Evolutionary conservation across 179 eudicot species (phyloP).

Genomic region (Silene coronaria): DNA sequence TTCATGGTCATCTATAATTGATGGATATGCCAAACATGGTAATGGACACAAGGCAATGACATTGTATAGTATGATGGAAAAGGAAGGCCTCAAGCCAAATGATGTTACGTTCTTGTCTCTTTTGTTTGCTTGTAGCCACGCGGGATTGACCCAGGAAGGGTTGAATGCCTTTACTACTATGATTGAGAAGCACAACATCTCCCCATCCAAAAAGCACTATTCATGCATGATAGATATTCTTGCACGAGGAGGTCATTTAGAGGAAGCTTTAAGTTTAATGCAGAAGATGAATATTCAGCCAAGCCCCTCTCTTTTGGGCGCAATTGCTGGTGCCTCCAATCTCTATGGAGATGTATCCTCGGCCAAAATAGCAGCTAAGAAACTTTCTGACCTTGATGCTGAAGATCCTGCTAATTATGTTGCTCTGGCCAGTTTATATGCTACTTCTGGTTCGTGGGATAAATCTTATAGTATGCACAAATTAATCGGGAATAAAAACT

Average conservation of each 20-base stretch:
- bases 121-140: conserved; percentile 64
- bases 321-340: conserved; percentile 62
- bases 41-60: conserved; percentile 41
- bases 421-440: conserved; percentile 50
- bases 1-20: conserved; percentile 67
- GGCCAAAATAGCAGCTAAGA: conserved; percentile 44
- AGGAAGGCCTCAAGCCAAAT: conserved; percentile 55
- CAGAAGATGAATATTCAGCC: conserved; percentile 40
- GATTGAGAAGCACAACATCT: conserved; percentile 44
- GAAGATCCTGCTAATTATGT: conserved; percentile 42
- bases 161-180: conserved; percentile 44
- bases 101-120: conserved; percentile 58
- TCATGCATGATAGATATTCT: conserved; percentile 60
- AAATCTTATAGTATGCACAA: conserved; percentile 32
- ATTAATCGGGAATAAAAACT: conserved; percentile 30
- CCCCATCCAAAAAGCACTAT: conserved; percentile 51
- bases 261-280: conserved; percentile 45
- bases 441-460: conserved; percentile 55
- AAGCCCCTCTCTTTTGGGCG: conserved; percentile 45
- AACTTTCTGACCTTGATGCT: conserved; percentile 37
- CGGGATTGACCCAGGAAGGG: conserved; percentile 47
- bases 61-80: conserved; percentile 45
- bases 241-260: conserved; percentile 53
- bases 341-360: conserved; percentile 37
- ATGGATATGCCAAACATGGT: conserved; percentile 62